Conservation (phyloP, 2,329 filamentous ascomycete genomes). For the Hypoxylon sp. region DNA sequence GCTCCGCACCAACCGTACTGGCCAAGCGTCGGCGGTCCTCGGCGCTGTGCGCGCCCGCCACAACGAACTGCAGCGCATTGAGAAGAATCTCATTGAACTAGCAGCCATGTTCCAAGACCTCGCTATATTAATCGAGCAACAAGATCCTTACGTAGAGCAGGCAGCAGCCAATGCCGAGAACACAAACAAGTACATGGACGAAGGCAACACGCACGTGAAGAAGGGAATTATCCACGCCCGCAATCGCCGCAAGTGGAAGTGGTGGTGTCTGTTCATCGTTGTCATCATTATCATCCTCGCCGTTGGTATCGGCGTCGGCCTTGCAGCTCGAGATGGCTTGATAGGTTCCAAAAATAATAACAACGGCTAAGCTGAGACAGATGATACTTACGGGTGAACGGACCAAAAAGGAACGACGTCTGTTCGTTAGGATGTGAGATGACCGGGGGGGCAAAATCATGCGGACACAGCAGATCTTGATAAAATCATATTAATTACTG, state of each 20-base stretch:
- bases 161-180: constrained; percentile 76
- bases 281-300: constrained; percentile 69
- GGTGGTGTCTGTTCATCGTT: constrained; percentile 80
- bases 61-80: constrained; percentile 86
- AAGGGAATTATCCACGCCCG: constrained; percentile 77
- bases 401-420: constrained; percentile 6
- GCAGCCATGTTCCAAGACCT: constrained; percentile 80
- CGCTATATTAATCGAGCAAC: constrained; percentile 79
- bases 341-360: neutral
- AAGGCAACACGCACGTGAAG: constrained; percentile 78
- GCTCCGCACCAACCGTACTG: constrained; percentile 82
- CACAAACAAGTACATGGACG: constrained; percentile 76
- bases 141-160: constrained; percentile 74
- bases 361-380: neutral
- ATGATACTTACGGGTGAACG: neutral
- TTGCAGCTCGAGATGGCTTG: constrained; percentile 34
- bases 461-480: constrained; percentile 20
- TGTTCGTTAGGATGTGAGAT: neutral
- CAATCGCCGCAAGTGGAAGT: constrained; percentile 81
- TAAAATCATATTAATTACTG: constrained; percentile 38
- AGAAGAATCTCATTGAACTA: constrained; percentile 80
- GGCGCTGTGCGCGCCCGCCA: constrained; percentile 86
- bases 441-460: constrained; percentile 8
- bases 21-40: constrained; percentile 80
- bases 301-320: constrained; percentile 66